Conservation (phyloP, 2,329 filamentous ascomycete genomes). For the Scedosporium dehoogii region DNA sequence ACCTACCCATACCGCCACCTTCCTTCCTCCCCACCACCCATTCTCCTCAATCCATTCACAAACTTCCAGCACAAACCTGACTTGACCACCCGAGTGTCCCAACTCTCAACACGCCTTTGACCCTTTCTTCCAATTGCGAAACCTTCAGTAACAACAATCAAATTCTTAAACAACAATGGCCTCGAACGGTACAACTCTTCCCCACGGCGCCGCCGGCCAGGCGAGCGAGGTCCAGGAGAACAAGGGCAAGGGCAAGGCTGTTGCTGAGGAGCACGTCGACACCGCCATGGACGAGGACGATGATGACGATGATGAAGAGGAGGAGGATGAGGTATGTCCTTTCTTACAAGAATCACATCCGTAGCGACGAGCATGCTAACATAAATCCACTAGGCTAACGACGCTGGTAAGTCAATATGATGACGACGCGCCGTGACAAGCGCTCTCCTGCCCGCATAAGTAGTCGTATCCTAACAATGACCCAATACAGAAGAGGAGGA, state of each 20-base stretch:
- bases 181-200: conserved; percentile 35
- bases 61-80: background rate
- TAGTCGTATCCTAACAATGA: conserved; percentile 17
- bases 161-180: background rate
- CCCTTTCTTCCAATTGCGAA: background rate
- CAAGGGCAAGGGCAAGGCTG: conserved; percentile 85
- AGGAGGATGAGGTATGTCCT: conserved; percentile 49
- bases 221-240: conserved; percentile 35
- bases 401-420: conserved; percentile 11
- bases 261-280: conserved; percentile 42
- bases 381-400: conserved; percentile 14
- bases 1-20: background rate
- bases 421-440: background rate
- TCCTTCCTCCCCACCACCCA: background rate
- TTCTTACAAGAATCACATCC: background rate
- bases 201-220: conserved; percentile 31
- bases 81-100: background rate
- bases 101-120: background rate
- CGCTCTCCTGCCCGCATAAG: background rate
- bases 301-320: conserved; percentile 61
- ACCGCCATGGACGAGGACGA: conserved; percentile 66
- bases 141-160: background rate
- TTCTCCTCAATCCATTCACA: background rate
- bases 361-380: conserved; percentile 9
- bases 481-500: conserved; percentile 42